Evolutionary conservation across 352 stramenopile genomes (phyloP), one percentile per base, ranked within the genome.

Genomic region (Phytophthora tubulina): DNA sequence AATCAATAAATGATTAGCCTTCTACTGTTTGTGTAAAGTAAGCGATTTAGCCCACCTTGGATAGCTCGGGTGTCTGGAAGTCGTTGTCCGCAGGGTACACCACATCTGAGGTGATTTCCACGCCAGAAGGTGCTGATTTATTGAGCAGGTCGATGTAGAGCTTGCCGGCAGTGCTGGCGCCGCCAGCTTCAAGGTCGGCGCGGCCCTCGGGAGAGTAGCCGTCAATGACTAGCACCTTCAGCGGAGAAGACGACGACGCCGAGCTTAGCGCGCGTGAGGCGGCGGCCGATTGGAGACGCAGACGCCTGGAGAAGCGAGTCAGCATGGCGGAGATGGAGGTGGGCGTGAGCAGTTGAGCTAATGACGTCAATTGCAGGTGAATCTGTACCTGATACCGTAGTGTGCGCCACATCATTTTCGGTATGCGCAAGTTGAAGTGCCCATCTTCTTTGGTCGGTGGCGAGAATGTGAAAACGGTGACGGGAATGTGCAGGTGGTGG

Each of bases 201-300:
- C 87, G 81, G 14, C 85, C 87, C 36, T 93, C 82, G 11, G 78
- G 75, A n/a, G 84, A 85, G 74, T 95, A 95, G 50, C 87, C 84
- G 58, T 93, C 87, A 15, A 95, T 92, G 50, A 95, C 73, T n/a
- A 95, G 71, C 55, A 92, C 68, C 15, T 82, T 88, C 15, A 92
- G 66, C 27, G 81, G 73, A 42, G 80, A 77, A 46, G 81, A 76
- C 14, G 80, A 56, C 6, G 53, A n/a, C 27, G 46, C 8, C 41
- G 66, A 78, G 30, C 63, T 74, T 48, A 84, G 17, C 17, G 66
- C 63, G 32, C 62, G 73, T 39, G 69, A 58, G 50, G 50, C 45
- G 30, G 15, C 52, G 8, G 44, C 13, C 30, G 69, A 35, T 31
- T 65, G 58, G 15, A 59, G 62, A 35, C 44, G 39, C 15, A 73